Base-by-base conservation (phyloP, 257 asterid species). In the Jasminum sambac region DNA sequence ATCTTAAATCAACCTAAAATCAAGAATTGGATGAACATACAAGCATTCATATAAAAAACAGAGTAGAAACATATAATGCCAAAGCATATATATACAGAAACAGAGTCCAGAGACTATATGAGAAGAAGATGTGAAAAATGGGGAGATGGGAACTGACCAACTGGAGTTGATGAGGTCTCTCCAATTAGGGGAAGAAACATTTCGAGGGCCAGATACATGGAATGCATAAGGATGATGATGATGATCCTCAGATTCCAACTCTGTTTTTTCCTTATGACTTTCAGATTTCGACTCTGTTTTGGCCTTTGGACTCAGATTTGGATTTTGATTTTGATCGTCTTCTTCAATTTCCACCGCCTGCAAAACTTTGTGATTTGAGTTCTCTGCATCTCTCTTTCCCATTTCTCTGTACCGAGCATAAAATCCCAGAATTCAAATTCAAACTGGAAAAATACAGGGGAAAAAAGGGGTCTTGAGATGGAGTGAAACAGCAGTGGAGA, bases 191-290 rank as follows among this genome's bases (percentile, higher is more conserved):
- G 85, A 74, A 72, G 94, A 85, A 74, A 89, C 88, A 46, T 85
- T 89, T 38, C 96, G 84, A 23, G 96, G 96, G 13, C 94, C 94
- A 43, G 96, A 89, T 0, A 86, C 94, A 82, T 89, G 85, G 74
- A 89, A 89, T 21, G 94, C 90, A 68, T 89, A 87, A 0, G 94
- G 96, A 73, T 89, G 95, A 36, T 79, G 84, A 19, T 0, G n/a
- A n/a, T n/a, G 46, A 48, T 48, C 40, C 37, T 79, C 64, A 55
- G 52, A 6, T 57, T 38, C 72, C 19, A 72, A 42, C 71, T 72
- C 77, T 6, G 64, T 26, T 38, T 77, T 66, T 42, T 38, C 79
- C n/a, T n/a, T n/a, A n/a, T n/a, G n/a, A n/a, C n/a, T 38, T 41
- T 66, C 30, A 62, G 80, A 69, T 57, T 77, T 11, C 25, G 46